Base-by-base conservation (phyloP, 139 green algal species). In the Picochlorum sp. region DNA sequence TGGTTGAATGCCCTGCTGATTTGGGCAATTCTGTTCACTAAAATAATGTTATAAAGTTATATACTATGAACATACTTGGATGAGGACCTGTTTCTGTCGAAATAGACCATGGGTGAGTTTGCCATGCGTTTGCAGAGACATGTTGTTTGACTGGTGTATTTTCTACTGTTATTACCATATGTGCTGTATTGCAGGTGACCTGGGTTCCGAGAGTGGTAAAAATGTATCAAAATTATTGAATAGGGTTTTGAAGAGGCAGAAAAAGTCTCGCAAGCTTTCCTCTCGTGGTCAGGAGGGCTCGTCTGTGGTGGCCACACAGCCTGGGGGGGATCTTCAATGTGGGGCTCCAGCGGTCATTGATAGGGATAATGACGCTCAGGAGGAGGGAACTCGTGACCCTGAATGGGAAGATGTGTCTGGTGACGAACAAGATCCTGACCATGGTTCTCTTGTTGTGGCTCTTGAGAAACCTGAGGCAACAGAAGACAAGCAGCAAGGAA, bases 341-440 rank as follows among this genome's bases (percentile, higher is more conserved):
- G 47, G 47, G 16, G 47, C 47, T 21, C 47, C 47, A 24, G 16
- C 47, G 8, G 47, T 52, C 1, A n/a, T n/a, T 9, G 18, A 52
- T 52, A n/a, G 47, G 16, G 47, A 52, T 52, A 24, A 52, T n/a
- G 47, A 16, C 5, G 47, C 16, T 5, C 47, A 24, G 4, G 16
- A 20, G 6, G 47, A 23, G 18, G 16, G 1, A 18, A 52, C 1
- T 1, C 6, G 15, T 52, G 47, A 52, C 24, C 18, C 47, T n/a
- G 47, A 52, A 7, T 73, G 66, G 66, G 66, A 73, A 58, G 66
- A 73, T 23, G 51, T 64, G 34, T 41, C 34, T 13, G 34, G 34
- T 41, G 34, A 41, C 9, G 34, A 41, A 10, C 34, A 41, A 10
- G 34, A 41, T 41, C 34, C 34, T 1, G 34, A 41, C 2, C 34